Percentiles rank a stretch among this genome's conserved stretches.
phyloP scores from a whole-genome alignment of 257 asterid species.

The Solanum medicagineum region DNA sequence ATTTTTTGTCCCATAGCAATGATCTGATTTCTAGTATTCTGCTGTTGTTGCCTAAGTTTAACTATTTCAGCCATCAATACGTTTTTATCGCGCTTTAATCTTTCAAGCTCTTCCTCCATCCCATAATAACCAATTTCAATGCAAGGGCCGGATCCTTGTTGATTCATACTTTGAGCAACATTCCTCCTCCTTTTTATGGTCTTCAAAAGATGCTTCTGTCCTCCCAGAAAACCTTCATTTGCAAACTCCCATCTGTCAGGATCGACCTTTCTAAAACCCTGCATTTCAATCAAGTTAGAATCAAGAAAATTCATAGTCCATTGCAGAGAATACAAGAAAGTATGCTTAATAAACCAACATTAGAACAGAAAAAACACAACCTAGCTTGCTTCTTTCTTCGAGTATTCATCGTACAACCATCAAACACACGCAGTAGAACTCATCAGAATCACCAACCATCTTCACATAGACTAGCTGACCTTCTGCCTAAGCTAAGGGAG shows the following conservation, averaged over 20 bases:
- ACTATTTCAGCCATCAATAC: slow-evolving; percentile 45
- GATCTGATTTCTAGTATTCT: slow-evolving; percentile 37
- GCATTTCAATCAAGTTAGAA: slow-evolving; percentile 6
- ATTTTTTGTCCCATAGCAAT: slow-evolving; percentile 50
- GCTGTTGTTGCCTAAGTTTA: slow-evolving; percentile 68
- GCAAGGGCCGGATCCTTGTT: slow-evolving; percentile 39
- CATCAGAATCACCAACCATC: slow-evolving; percentile 27
- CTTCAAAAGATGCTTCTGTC: slow-evolving; percentile 83
- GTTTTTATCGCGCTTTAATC: slow-evolving; percentile 42
- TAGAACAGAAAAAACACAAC: slow-evolving; percentile 16
- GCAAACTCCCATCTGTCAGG: slow-evolving; percentile 97
- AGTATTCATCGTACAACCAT: slow-evolving; percentile 16
- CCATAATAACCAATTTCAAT: slow-evolving; percentile 56
- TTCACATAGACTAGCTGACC: background rate
- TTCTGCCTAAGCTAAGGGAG: background rate
- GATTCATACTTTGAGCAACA: slow-evolving; percentile 13
- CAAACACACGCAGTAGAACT: slow-evolving; percentile 30
- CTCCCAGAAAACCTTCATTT: slow-evolving; percentile 78
- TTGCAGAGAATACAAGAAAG: background rate
- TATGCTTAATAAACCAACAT: background rate
- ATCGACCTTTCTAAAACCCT: slow-evolving; percentile 92
- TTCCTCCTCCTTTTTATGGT: slow-evolving; percentile 74
- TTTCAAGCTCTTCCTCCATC: slow-evolving; percentile 64
- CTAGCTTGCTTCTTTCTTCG: slow-evolving; percentile 29
- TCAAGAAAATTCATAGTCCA: background rate